Evolutionary conservation across 2,329 filamentous ascomycete species (phyloP).

Genomic region (Pleurostoma richardsiae): DNA sequence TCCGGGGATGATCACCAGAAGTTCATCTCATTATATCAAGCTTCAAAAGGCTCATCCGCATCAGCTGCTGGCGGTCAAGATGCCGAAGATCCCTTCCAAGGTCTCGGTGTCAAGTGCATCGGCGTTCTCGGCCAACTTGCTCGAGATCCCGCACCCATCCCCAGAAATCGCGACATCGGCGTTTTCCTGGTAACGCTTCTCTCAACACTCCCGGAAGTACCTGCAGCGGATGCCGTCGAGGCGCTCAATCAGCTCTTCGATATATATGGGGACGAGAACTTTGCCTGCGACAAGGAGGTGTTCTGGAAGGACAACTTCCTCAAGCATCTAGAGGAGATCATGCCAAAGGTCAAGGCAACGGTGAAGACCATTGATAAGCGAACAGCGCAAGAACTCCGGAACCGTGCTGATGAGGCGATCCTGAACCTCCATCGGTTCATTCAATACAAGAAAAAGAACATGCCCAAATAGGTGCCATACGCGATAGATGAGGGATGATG

Average conservation of each 20-base stretch:
- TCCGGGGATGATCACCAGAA: constrained; percentile 51
- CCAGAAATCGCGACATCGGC: constrained; percentile 57
- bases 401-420: constrained; percentile 54
- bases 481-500: no score
- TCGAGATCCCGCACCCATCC: constrained; percentile 44
- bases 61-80: constrained; percentile 11
- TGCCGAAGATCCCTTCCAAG: constrained; percentile 52
- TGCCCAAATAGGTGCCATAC: constrained; percentile 18
- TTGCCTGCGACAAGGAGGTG: constrained; percentile 53
- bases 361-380: constrained; percentile 59
- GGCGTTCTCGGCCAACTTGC: constrained; percentile 62
- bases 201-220: constrained; percentile 42
- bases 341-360: constrained; percentile 50
- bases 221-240: constrained; percentile 56
- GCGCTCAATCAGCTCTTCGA: constrained; percentile 64
- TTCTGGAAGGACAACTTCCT: constrained; percentile 61
- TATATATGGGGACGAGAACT: constrained; percentile 58
- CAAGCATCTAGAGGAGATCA: constrained; percentile 48
- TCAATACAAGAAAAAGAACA: constrained; percentile 58
- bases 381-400: constrained; percentile 48
- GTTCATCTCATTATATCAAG: constrained; percentile 62
- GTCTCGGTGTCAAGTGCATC: constrained; percentile 60
- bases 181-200: constrained; percentile 56
- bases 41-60: constrained; percentile 35
- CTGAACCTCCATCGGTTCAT: constrained; percentile 59